A percentile compares a stretch with the other conserved stretches of the same genome.
phyloP scores from a whole-genome alignment of 164 flowering plant species.

The Vitis cinerea region DNA sequence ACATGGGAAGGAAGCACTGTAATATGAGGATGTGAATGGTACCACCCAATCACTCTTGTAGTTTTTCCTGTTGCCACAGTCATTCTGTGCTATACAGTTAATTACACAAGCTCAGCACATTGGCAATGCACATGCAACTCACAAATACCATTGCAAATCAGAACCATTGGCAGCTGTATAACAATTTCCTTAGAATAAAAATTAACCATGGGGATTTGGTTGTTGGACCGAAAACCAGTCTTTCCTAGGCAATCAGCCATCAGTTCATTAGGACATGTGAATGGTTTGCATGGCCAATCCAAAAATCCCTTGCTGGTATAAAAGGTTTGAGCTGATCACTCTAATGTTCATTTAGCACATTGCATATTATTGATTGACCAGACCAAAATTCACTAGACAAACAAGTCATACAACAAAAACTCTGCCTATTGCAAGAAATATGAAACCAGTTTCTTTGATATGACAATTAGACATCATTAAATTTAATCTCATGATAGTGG shows the following conservation, averaged over 20 bases:
- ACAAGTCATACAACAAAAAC: neutral
- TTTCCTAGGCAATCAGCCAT: neutral
- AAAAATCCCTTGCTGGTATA: neutral
- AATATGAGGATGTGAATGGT: conserved; percentile 98
- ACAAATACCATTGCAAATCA: neutral
- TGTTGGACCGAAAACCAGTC: neutral
- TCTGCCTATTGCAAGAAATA: no score
- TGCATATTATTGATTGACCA: neutral
- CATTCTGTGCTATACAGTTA: conserved; percentile 81
- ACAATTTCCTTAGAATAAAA: neutral
- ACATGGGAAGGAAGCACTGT: conserved; percentile 98
- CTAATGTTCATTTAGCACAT: neutral
- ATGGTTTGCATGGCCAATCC: neutral
- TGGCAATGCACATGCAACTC: neutral
- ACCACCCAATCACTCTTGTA: conserved; percentile 99
- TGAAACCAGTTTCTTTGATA: neutral
- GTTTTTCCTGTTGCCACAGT: conserved; percentile 70
- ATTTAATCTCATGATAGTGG: neutral
- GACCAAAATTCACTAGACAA: neutral
- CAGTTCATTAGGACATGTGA: neutral
- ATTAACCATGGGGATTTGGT: neutral
- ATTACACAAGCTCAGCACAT: conserved; percentile 21
- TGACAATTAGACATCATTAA: neutral
- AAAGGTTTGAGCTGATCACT: neutral
- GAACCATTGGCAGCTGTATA: neutral